phyloP scores from a whole-genome alignment of 2,329 filamentous ascomycete species.

The Aspergillus spinulosporus region DNA sequence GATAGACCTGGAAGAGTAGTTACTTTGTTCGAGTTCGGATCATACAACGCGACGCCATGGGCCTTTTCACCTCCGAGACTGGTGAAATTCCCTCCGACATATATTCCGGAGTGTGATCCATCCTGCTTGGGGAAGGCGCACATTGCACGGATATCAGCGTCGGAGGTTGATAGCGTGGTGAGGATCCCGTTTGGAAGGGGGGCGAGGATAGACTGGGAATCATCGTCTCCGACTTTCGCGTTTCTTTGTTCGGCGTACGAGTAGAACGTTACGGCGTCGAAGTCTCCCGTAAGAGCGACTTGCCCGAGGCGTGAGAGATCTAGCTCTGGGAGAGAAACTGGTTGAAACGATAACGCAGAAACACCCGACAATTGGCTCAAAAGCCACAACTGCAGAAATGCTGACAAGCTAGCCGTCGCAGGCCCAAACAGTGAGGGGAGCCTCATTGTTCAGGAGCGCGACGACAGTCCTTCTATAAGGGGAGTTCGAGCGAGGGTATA shows the following conservation, averaged over 20 bases:
- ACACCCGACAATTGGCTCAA: slow-evolving; percentile 25
- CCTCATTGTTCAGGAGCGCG: slow-evolving; percentile 46
- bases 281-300: slow-evolving; percentile 84
- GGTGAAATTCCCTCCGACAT: slow-evolving; percentile 94
- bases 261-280: slow-evolving; percentile 87
- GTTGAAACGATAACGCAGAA: slow-evolving; percentile 38
- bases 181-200: slow-evolving; percentile 85
- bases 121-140: slow-evolving; percentile 71
- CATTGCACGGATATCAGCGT: slow-evolving; percentile 85
- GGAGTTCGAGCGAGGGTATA: slow-evolving; percentile 9
- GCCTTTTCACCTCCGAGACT: slow-evolving; percentile 76
- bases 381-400: slow-evolving; percentile 30
- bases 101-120: slow-evolving; percentile 68
- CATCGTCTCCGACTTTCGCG: slow-evolving; percentile 62
- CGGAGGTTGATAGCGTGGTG: slow-evolving; percentile 69
- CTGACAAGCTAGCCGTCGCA: slow-evolving; percentile 43
- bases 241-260: slow-evolving; percentile 79
- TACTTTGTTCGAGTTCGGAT: slow-evolving; percentile 69
- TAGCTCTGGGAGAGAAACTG: slow-evolving; percentile 49
- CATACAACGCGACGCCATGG: slow-evolving; percentile 76
- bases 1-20: slow-evolving; percentile 76
- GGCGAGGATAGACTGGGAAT: slow-evolving; percentile 76
- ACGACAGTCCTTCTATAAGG: slow-evolving; percentile 33
- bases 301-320: slow-evolving; percentile 76
- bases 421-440: slow-evolving; percentile 47